phyloP scores from a whole-genome alignment of 176 grass and related monocot species.

The Juncus effusus region DNA sequence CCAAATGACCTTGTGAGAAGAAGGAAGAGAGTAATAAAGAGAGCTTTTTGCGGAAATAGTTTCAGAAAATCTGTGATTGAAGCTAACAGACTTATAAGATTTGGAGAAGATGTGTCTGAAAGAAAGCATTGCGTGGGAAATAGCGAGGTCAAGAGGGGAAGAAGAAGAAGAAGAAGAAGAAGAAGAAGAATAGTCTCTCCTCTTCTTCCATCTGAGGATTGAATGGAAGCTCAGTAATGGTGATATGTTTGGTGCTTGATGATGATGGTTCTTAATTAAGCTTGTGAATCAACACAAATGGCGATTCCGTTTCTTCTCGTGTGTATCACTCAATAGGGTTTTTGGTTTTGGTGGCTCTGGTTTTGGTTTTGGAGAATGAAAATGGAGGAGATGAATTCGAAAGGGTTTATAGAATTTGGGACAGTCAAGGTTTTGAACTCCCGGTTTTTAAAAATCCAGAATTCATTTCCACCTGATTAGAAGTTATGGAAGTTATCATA shows the following conservation, averaged over 20 bases:
- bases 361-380: neutral
- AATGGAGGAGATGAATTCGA: constrained; percentile 2
- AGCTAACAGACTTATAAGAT: neutral
- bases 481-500: too few species aligned
- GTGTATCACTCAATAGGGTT: constrained; percentile 22
- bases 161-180: constrained; percentile 25
- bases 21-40: neutral
- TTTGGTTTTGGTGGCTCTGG: constrained; percentile 9
- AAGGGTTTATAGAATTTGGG: constrained; percentile 9
- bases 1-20: constrained; percentile 7
- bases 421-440: too few species aligned
- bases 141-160: constrained; percentile 5
- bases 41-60: neutral
- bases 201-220: constrained; percentile 35
- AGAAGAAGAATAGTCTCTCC: constrained; percentile 27
- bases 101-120: constrained; percentile 1
- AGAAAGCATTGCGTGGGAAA: constrained; percentile 22
- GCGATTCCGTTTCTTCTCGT: neutral
- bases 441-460: too few species aligned
- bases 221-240: constrained; percentile 7
- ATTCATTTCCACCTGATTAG: too few species aligned
- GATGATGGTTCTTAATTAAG: neutral
- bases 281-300: neutral
- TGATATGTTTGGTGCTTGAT: constrained; percentile 14
- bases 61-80: constrained; percentile 17